Conservation (phyloP, 805 yeast species). For the Sugiyamaella americana region DNA sequence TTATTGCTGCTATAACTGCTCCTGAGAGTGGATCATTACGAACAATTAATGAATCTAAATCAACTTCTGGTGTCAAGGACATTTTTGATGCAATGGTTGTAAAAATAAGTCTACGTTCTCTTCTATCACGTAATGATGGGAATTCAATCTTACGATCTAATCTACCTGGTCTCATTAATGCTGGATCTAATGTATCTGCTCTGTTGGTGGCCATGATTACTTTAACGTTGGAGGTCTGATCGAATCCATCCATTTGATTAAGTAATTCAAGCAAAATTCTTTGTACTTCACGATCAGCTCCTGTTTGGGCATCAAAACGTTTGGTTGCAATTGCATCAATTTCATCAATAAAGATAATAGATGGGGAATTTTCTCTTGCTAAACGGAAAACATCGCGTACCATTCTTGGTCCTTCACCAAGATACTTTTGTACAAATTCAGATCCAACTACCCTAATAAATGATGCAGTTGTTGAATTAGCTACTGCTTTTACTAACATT, state of each 20-base stretch:
- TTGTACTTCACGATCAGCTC: constrained; percentile 99
- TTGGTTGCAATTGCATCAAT: constrained; percentile 98
- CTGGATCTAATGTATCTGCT: constrained; percentile 99
- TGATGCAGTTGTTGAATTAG: constrained; percentile 91
- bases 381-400: constrained; percentile 96
- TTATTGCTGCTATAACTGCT: constrained; percentile 93
- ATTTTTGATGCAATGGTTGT: constrained; percentile 93
- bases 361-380: constrained; percentile 96
- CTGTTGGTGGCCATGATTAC: constrained; percentile 99
- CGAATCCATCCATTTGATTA: constrained; percentile 99
- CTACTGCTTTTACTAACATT: constrained; percentile 98
- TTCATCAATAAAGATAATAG: constrained; percentile 96
- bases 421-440: constrained; percentile 94
- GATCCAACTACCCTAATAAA: constrained; percentile 97
- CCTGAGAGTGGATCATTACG: constrained; percentile 97
- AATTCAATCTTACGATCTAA: constrained; percentile 97
- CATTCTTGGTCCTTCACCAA: constrained; percentile 99
- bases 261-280: constrained; percentile 91
- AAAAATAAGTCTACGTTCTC: constrained; percentile 95
- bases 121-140: constrained; percentile 91
- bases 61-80: constrained; percentile 98
- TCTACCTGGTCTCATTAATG: constrained; percentile 96
- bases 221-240: constrained; percentile 89
- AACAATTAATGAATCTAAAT: constrained; percentile 86
- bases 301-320: constrained; percentile 99